phyloP scores from a whole-genome alignment of 1,139 yeast genomes.

The Dujonia santamariae region DNA sequence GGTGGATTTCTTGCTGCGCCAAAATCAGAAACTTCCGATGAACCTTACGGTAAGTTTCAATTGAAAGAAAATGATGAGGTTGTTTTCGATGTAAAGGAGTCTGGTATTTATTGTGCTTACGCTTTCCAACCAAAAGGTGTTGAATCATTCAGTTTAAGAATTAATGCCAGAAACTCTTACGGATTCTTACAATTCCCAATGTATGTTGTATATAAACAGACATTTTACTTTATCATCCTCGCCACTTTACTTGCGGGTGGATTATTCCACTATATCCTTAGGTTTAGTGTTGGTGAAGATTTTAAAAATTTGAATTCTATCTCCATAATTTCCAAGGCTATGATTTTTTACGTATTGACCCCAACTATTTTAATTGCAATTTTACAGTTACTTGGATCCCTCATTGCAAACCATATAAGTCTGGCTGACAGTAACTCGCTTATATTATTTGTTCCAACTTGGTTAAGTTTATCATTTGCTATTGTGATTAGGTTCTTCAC shows the following conservation, averaged over 20 bases:
- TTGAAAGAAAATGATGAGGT: too few relatives aligned
- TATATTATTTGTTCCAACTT: neutral
- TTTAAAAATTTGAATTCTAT: constrained; percentile 30
- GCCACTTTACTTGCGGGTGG: constrained; percentile 18
- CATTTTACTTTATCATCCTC: constrained; percentile 15
- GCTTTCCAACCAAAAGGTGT: constrained; percentile 8
- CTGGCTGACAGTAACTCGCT: too few relatives aligned
- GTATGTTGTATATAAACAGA: constrained; percentile 19
- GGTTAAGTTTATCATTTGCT: constrained; percentile 5
- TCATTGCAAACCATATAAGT: neutral
- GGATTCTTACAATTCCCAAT: constrained; percentile 25
- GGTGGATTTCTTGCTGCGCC: too few relatives aligned
- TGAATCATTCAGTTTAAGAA: neutral
- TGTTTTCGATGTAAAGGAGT: constrained; percentile 16
- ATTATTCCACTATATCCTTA: constrained; percentile 27
- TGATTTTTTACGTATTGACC: constrained; percentile 26
- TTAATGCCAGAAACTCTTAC: constrained; percentile 19
- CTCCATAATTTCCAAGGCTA: constrained; percentile 32
- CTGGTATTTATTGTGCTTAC: constrained; percentile 36
- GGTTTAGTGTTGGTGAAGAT: constrained; percentile 26
- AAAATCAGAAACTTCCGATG: too few relatives aligned
- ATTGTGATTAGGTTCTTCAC: constrained; percentile 12
- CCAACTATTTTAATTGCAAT: constrained; percentile 17
- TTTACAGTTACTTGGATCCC: neutral
- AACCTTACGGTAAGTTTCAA: too few relatives aligned